Evolutionary conservation across 345 rosid genomes (phyloP).

Genomic region (Jatropha curcas): DNA sequence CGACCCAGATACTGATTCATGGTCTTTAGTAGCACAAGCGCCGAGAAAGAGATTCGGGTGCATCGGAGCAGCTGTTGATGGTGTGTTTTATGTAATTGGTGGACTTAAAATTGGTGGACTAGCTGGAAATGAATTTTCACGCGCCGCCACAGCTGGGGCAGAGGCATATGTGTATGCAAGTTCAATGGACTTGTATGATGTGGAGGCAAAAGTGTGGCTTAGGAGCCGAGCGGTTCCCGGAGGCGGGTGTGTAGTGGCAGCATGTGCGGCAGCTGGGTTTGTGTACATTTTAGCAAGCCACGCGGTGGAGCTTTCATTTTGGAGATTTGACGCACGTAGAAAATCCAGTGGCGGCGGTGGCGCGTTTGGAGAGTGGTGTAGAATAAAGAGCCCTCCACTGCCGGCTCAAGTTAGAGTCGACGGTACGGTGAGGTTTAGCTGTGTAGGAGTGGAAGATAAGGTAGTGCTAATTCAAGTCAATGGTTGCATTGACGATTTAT

Average conservation of each 20-base stretch:
- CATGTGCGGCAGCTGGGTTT: slow-evolving; percentile 63
- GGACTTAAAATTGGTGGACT: slow-evolving; percentile 68
- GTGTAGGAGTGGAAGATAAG: slow-evolving; percentile 64
- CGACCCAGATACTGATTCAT: slow-evolving; percentile 60
- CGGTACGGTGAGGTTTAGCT: slow-evolving; percentile 72
- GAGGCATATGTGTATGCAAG: slow-evolving; percentile 75
- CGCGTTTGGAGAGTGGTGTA: slow-evolving; percentile 75
- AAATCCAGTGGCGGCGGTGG: slow-evolving; percentile 18
- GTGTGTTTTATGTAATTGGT: slow-evolving; percentile 82
- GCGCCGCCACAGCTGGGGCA: slow-evolving; percentile 36
- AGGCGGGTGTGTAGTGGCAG: slow-evolving; percentile 92
- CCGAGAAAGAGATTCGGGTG: slow-evolving; percentile 76
- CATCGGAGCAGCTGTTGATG: slow-evolving; percentile 73
- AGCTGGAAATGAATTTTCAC: slow-evolving; percentile 32
- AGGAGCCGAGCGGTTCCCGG: slow-evolving; percentile 78
- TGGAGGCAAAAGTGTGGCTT: slow-evolving; percentile 64
- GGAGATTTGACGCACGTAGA: slow-evolving; percentile 71
- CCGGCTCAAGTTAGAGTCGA: slow-evolving; percentile 69
- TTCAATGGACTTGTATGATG: slow-evolving; percentile 86
- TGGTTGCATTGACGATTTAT: slow-evolving; percentile 78
- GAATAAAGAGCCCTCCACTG: slow-evolving; percentile 75
- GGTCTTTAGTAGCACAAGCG: slow-evolving; percentile 63
- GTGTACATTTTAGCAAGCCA: slow-evolving; percentile 73
- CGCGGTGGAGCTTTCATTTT: slow-evolving; percentile 88
- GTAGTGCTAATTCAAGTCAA: slow-evolving; percentile 75